phyloP scores from a whole-genome alignment of 768 basidiomycete species.

The Macrolepiota albuminosa region DNA sequence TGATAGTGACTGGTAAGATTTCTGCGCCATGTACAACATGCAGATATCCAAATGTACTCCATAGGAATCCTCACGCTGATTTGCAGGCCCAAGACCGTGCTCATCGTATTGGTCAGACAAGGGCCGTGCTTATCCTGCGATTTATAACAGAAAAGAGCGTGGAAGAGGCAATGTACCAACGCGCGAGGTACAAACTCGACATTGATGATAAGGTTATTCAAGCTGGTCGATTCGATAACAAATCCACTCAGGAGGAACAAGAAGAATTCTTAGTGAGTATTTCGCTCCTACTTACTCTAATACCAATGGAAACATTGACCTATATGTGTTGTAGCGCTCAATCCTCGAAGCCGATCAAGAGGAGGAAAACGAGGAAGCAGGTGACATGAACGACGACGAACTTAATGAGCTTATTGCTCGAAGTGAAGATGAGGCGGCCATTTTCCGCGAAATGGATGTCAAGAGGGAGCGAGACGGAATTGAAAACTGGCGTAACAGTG shows the following conservation, averaged over 20 bases:
- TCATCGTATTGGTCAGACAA: conserved; percentile 99
- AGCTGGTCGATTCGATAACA: conserved; percentile 98
- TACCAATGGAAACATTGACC: conserved; percentile 1
- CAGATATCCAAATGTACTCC: not conserved
- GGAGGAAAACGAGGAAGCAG: conserved; percentile 85
- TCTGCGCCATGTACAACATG: not conserved
- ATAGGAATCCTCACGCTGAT: conserved; percentile 97
- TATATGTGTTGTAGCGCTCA: conserved; percentile 55
- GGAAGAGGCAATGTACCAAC: conserved; percentile 95
- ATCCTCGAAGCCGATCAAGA: conserved; percentile 89
- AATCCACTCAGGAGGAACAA: conserved; percentile 96
- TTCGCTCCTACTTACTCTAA: not conserved
- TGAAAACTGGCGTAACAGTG: conserved; percentile 65
- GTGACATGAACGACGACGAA: conserved; percentile 92
- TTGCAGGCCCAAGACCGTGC: conserved; percentile 99
- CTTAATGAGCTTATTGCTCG: conserved; percentile 91
- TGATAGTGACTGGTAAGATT: conserved; percentile 64
- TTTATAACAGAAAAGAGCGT: conserved; percentile 98
- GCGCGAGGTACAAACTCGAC: conserved; percentile 93
- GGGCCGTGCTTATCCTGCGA: conserved; percentile 92
- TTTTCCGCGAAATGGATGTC: conserved; percentile 82
- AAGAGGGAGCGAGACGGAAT: conserved; percentile 67
- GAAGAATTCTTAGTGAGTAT: conserved; percentile 86
- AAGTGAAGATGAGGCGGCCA: conserved; percentile 65
- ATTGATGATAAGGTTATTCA: conserved; percentile 99